Evolutionary conservation across 1,139 yeast species (phyloP).

Genomic region (Debaryomyces coudertii): DNA sequence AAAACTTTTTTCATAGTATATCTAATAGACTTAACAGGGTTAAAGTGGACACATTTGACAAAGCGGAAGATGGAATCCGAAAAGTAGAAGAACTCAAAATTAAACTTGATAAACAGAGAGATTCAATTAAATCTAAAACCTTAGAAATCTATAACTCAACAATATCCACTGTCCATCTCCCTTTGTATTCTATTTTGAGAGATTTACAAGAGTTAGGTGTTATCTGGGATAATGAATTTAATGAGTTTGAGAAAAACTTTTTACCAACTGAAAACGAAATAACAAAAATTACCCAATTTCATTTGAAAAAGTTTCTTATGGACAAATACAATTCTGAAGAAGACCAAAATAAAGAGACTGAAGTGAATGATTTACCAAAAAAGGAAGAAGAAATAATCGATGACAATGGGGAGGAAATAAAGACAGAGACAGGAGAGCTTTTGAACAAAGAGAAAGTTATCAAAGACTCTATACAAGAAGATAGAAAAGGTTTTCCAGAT

Average conservation of each 20-base stretch:
- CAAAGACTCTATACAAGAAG: conserved; percentile 12
- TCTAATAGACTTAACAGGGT: conserved; percentile 71
- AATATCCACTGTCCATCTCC: conserved; percentile 65
- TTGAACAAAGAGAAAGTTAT: conserved; percentile 7
- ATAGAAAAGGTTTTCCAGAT: conserved; percentile 3
- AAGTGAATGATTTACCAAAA: conserved; percentile 15
- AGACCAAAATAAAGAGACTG: conserved; percentile 24
- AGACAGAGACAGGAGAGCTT: not conserved
- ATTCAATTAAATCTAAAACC: conserved; percentile 47
- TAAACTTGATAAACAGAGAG: conserved; percentile 56
- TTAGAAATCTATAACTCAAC: conserved; percentile 58
- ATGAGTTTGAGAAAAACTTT: conserved; percentile 75
- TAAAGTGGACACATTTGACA: conserved; percentile 77
- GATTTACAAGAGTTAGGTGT: conserved; percentile 82
- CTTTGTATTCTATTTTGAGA: conserved; percentile 69
- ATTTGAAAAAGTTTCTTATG: conserved; percentile 72
- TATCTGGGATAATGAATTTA: conserved; percentile 84
- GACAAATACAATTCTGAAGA: conserved; percentile 47
- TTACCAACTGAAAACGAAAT: conserved; percentile 95
- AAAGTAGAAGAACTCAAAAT: conserved; percentile 61
- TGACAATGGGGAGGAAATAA: not conserved
- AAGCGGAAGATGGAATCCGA: conserved; percentile 66
- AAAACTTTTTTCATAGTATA: conserved; percentile 74
- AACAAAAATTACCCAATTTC: conserved; percentile 86
- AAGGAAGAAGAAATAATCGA: conserved; percentile 5